Evolutionary conservation across 2,329 filamentous ascomycete species (phyloP).

Genomic region (Aspergillus terreus): DNA sequence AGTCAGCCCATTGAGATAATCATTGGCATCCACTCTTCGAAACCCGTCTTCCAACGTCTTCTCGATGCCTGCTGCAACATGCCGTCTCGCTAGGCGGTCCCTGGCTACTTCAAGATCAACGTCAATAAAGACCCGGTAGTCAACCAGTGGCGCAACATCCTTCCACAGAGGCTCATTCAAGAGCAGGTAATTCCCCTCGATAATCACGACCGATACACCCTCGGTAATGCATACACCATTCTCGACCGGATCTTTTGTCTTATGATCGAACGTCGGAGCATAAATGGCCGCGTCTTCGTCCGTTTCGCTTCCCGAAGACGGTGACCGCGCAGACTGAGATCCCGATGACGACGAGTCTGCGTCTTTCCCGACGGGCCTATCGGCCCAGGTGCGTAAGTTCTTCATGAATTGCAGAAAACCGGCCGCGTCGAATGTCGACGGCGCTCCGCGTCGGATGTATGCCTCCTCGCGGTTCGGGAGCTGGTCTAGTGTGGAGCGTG

Average conservation of each 20-base stretch:
- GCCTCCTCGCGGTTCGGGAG: constrained; percentile 33
- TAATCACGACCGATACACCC: constrained; percentile 17
- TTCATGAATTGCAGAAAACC: constrained; percentile 27
- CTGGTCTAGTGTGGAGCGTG: constrained; percentile 25
- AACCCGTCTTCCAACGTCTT: constrained; percentile 32
- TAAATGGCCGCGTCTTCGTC: constrained; percentile 14
- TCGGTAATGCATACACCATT: constrained; percentile 23
- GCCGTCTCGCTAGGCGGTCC: constrained; percentile 37
- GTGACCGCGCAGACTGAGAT: background rate
- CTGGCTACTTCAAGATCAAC: constrained; percentile 36
- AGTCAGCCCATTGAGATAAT: constrained; percentile 33
- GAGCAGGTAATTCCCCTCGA: constrained; percentile 27
- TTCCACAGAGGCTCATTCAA: constrained; percentile 13
- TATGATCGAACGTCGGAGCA: constrained; percentile 34
- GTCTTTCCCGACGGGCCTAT: background rate
- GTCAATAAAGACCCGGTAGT: constrained; percentile 42
- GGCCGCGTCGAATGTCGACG: constrained; percentile 35
- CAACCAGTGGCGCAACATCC: constrained; percentile 24
- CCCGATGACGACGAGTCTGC: too few relatives aligned
- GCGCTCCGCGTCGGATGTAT: constrained; percentile 33
- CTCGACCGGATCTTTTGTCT: constrained; percentile 32
- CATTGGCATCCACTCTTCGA: constrained; percentile 37
- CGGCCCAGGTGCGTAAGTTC: constrained; percentile 22
- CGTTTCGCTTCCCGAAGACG: background rate
- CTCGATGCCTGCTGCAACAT: constrained; percentile 42